Evolutionary conservation across 2,329 filamentous ascomycete species (phyloP).

Genomic region (Pseudophaeomoniella oleicola): DNA sequence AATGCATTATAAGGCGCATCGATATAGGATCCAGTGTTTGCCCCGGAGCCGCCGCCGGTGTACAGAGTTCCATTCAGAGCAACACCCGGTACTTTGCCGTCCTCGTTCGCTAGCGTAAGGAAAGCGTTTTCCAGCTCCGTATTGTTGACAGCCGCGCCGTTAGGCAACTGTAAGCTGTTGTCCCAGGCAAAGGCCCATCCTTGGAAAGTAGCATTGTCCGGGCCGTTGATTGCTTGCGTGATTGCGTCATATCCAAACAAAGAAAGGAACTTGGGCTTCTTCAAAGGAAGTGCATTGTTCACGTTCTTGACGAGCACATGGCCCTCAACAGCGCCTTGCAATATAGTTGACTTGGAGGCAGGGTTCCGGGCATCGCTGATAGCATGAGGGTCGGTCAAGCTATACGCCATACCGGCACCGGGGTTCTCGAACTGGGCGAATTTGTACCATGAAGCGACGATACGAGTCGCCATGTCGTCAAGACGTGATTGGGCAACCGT

Average conservation of each 20-base stretch:
- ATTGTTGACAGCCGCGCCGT: slow-evolving; percentile 6
- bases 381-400: slow-evolving; percentile 2
- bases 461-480: slow-evolving; percentile 44
- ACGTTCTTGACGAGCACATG: slow-evolving; percentile 51
- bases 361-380: slow-evolving; percentile 5
- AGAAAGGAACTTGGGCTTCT: slow-evolving; percentile 34
- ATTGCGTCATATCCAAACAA: slow-evolving; percentile 47
- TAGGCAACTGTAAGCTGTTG: slow-evolving; percentile 6
- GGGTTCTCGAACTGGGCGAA: slow-evolving; percentile 21
- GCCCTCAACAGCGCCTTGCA: slow-evolving; percentile 32
- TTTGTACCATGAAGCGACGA: slow-evolving; percentile 35
- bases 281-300: slow-evolving; percentile 40
- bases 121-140: slow-evolving; percentile 2
- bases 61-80: slow-evolving; percentile 34
- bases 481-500: slow-evolving; percentile 40
- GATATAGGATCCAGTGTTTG: slow-evolving; percentile 32
- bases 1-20: slow-evolving; percentile 43
- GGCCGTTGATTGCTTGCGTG: slow-evolving; percentile 17
- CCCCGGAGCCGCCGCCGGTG: slow-evolving; percentile 35
- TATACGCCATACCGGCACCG: slow-evolving; percentile 3
- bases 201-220: slow-evolving; percentile 4
- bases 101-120: slow-evolving; percentile 15
- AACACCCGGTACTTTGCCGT: slow-evolving; percentile 11
- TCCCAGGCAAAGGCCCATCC: not conserved
- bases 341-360: slow-evolving; percentile 1